Conservation (phyloP, 768 basidiomycete species). For the Tulasnella sp. region DNA sequence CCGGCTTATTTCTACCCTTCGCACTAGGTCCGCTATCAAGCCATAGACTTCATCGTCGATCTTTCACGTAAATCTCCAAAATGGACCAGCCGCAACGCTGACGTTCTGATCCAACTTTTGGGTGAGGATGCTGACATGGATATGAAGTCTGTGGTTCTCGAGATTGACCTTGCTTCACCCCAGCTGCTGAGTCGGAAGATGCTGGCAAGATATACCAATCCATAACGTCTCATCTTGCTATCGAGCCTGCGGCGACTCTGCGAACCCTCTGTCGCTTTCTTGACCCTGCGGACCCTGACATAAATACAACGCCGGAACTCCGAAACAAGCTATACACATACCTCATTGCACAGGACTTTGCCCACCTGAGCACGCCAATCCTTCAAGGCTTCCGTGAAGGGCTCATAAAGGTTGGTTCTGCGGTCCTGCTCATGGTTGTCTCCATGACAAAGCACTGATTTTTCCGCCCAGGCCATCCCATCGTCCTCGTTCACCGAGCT, state of each 20-base stretch:
- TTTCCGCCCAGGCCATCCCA: not conserved
- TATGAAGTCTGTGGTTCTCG: not conserved
- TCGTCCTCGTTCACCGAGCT: not conserved
- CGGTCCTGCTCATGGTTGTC: not conserved
- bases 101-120: slow-evolving; percentile 15
- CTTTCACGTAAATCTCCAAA: not conserved
- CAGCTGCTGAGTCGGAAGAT: slow-evolving; percentile 10
- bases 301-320: not conserved
- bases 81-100: slow-evolving; percentile 15
- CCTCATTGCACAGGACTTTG: not conserved
- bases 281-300: not conserved
- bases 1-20: not conserved
- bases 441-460: not conserved
- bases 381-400: not conserved
- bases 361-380: not conserved
- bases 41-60: slow-evolving; percentile 3
- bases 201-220: not conserved
- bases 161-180: not conserved
- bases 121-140: not conserved
- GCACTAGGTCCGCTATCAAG: slow-evolving; percentile 14
- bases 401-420: not conserved
- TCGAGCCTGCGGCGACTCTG: slow-evolving; percentile 10
- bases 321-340: not conserved
- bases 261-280: slow-evolving; percentile 6
- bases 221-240: not conserved